These are phyloP conservation scores for Mycena alexandri DNA, from an alignment of 768 basidiomycete genomes.

Conservation along the genomic window DNA sequence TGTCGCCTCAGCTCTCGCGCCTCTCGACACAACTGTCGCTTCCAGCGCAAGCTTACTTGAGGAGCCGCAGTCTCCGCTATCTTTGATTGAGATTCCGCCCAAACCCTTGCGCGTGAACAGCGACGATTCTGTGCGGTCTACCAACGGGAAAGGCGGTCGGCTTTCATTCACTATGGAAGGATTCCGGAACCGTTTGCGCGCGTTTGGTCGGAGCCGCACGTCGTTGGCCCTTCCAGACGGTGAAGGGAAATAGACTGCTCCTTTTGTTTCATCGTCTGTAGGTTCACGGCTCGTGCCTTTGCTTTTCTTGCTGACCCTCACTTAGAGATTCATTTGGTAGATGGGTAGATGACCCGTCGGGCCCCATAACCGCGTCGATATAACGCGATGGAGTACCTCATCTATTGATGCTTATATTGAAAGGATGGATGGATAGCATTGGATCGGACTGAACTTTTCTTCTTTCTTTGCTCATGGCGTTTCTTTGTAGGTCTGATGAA, in stretches of 20 bases:
- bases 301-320: background rate
- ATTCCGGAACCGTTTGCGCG: conserved; percentile 33
- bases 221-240: conserved; percentile 29
- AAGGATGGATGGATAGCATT: conserved; percentile 10
- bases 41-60: background rate
- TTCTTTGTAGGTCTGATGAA: conserved; percentile 25
- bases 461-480: conserved; percentile 23
- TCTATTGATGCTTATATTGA: conserved; percentile 12
- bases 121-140: conserved; percentile 27
- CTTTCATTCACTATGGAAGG: conserved; percentile 33
- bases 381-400: background rate
- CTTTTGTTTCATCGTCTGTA: background rate
- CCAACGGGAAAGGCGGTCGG: conserved; percentile 14
- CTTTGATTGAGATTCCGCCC: conserved; percentile 20
- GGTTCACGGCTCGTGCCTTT: background rate
- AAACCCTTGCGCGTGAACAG: conserved; percentile 26
- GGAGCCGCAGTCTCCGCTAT: conserved; percentile 23
- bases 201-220: conserved; percentile 36
- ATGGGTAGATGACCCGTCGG: conserved; percentile 1
- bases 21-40: conserved; percentile 13
- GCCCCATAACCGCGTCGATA: background rate
- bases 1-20: conserved; percentile 8
- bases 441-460: conserved; percentile 2
- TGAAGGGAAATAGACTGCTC: conserved; percentile 6
- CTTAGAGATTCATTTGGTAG: background rate